phyloP scores from a whole-genome alignment of 495 filamentous ascomycete species.

The Saxispiralis lemnorum region DNA sequence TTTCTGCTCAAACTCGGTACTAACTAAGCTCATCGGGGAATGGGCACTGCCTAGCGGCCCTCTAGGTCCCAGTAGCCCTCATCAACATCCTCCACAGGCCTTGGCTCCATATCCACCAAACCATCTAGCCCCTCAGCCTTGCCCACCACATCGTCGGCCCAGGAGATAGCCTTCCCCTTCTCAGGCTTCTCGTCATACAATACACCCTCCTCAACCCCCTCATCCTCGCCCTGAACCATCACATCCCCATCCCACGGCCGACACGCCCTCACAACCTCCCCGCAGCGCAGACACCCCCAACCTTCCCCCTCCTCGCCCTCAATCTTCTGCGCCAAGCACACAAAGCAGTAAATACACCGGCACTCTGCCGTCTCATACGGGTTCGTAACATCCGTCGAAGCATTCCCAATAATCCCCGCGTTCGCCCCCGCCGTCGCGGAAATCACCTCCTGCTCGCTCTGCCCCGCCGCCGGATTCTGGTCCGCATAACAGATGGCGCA shows the following conservation, averaged over 20 bases:
- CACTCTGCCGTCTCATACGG: slow-evolving; percentile 86
- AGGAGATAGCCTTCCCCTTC: too few relatives aligned
- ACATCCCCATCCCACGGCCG: slow-evolving; percentile 88
- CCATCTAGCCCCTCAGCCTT: too few relatives aligned
- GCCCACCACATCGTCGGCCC: too few relatives aligned
- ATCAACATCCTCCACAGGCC: too few relatives aligned
- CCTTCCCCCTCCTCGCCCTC: slow-evolving; percentile 91
- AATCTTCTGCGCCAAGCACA: slow-evolving; percentile 80
- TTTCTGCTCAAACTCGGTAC: too few relatives aligned
- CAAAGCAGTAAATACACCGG: slow-evolving; percentile 87
- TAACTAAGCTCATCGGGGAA: too few relatives aligned
- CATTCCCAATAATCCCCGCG: slow-evolving; percentile 65
- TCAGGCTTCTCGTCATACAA: too few relatives aligned
- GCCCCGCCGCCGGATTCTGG: slow-evolving; percentile 48
- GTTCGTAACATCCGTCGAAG: slow-evolving; percentile 88
- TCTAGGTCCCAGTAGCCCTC: too few relatives aligned
- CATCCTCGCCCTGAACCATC: too few relatives aligned
- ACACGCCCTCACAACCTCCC: slow-evolving; percentile 70
- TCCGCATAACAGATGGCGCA: slow-evolving; percentile 97
- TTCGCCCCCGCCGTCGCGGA: slow-evolving; percentile 28
- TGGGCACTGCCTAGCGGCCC: too few relatives aligned
- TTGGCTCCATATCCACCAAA: too few relatives aligned
- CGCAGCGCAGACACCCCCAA: slow-evolving; percentile 87
- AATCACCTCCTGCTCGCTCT: slow-evolving; percentile 46
- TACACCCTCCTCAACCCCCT: too few relatives aligned